A percentile compares a stretch with the other conserved stretches of the same genome.
These are phyloP conservation scores for Solanum aculeatissimum DNA, from an alignment of 305 asterid species.

Conservation along the genomic window DNA sequence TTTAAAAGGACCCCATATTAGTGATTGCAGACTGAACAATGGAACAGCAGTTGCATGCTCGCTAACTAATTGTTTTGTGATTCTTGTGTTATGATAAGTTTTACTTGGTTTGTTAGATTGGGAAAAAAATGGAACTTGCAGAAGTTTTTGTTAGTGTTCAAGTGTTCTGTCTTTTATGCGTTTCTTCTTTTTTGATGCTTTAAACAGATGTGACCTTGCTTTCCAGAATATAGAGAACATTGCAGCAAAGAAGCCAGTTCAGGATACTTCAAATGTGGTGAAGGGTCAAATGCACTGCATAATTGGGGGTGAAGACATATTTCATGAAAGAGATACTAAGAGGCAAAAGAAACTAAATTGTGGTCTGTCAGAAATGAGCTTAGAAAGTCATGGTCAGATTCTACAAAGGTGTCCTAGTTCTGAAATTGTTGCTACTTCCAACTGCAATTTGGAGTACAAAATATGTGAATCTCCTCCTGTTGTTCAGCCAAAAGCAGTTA, in stretches of 20 bases:
- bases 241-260: background rate
- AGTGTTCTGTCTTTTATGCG: background rate
- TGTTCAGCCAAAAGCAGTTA: conserved; percentile 15
- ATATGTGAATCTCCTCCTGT: conserved; percentile 14
- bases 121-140: background rate
- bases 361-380: background rate
- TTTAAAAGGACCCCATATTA: background rate
- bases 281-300: background rate
- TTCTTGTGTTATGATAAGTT: background rate
- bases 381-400: background rate
- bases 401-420: background rate
- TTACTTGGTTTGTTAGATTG: background rate
- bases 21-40: background rate
- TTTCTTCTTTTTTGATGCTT: background rate
- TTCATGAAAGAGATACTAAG: background rate
- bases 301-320: background rate
- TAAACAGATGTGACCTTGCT: background rate
- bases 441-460: conserved; percentile 19
- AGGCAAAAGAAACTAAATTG: background rate
- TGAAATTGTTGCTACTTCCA: conserved; percentile 29
- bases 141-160: background rate
- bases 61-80: background rate
- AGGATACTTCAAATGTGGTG: background rate
- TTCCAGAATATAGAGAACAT: background rate
- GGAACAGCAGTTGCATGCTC: background rate